These are phyloP conservation scores for Lobosporangium transversale DNA, from an alignment of 192 early-diverging fungal species.

Conservation along the genomic window DNA sequence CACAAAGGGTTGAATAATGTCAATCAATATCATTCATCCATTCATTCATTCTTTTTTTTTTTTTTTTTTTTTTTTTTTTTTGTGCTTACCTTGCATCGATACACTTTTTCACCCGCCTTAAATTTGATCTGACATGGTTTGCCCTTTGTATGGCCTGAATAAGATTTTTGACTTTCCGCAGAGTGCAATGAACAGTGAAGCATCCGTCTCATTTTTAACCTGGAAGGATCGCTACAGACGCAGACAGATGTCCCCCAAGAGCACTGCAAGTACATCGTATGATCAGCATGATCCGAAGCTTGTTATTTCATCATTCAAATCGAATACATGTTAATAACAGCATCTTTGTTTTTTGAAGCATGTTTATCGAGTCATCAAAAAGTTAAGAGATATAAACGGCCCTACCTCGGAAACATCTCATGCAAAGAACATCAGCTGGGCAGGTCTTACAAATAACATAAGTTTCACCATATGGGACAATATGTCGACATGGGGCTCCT, in stretches of 20 bases:
- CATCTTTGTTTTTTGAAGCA: no score
- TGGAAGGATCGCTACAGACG: constrained; percentile 9
- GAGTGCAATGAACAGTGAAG: constrained; percentile 34
- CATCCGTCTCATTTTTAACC: constrained; percentile 3
- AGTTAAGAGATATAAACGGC: not conserved
- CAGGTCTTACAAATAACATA: constrained; percentile 48
- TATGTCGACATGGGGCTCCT: constrained; percentile 32
- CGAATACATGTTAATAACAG: no score
- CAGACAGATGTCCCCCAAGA: constrained; percentile 43
- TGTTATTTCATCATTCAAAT: no score
- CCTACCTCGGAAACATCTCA: constrained; percentile 49
- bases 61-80: no score
- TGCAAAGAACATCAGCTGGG: constrained; percentile 27
- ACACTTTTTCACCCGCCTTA: constrained; percentile 22
- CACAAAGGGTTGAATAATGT: no score
- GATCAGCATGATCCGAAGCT: constrained; percentile 40
- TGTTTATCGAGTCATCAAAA: no score
- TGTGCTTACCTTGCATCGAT: constrained; percentile 33
- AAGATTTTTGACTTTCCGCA: constrained; percentile 20
- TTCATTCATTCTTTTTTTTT: no score
- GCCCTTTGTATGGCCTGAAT: constrained; percentile 24
- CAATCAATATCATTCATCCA: no score
- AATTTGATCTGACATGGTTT: constrained; percentile 19
- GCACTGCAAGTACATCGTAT: constrained; percentile 45
- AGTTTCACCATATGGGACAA: constrained; percentile 43